Percentiles rank a stretch among this genome's conserved stretches.
phyloP scores from a whole-genome alignment of 352 stramenopile species.

The Achlya hypogyna region DNA sequence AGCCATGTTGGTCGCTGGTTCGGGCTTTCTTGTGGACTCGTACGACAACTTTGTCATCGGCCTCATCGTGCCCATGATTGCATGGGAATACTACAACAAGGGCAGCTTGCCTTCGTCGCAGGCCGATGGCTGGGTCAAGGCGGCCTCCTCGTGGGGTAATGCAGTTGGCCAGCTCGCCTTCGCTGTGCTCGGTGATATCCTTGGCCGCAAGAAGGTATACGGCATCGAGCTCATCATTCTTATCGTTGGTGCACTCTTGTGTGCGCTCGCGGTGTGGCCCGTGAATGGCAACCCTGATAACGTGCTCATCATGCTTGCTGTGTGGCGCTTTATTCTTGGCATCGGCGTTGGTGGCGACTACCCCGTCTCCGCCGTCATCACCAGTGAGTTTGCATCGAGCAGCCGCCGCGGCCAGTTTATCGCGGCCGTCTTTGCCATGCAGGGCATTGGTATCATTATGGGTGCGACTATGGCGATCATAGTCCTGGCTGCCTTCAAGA shows the following conservation, averaged over 20 bases:
- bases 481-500: constrained; percentile 25
- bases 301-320: constrained; percentile 36
- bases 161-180: constrained; percentile 40
- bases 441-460: constrained; percentile 37
- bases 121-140: constrained; percentile 36
- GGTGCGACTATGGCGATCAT: constrained; percentile 29
- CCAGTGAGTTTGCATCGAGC: constrained; percentile 35
- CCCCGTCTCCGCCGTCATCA: constrained; percentile 44
- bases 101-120: constrained; percentile 25
- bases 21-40: constrained; percentile 45
- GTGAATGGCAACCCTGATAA: constrained; percentile 36
- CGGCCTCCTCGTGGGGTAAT: constrained; percentile 32
- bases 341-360: constrained; percentile 46
- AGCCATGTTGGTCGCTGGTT: constrained; percentile 37
- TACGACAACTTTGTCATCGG: constrained; percentile 52
- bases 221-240: constrained; percentile 40
- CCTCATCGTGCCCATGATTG: constrained; percentile 37
- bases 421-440: constrained; percentile 45
- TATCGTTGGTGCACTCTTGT: constrained; percentile 30
- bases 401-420: constrained; percentile 39
- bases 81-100: constrained; percentile 41
- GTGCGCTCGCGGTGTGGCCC: constrained; percentile 31
- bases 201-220: constrained; percentile 40
- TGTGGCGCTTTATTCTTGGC: constrained; percentile 46
- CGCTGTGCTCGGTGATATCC: constrained; percentile 36